Evolutionary conservation across 345 rosid species (phyloP), one percentile per base, ranked within the genome.

Genomic region (Carallia pectinifolia): DNA sequence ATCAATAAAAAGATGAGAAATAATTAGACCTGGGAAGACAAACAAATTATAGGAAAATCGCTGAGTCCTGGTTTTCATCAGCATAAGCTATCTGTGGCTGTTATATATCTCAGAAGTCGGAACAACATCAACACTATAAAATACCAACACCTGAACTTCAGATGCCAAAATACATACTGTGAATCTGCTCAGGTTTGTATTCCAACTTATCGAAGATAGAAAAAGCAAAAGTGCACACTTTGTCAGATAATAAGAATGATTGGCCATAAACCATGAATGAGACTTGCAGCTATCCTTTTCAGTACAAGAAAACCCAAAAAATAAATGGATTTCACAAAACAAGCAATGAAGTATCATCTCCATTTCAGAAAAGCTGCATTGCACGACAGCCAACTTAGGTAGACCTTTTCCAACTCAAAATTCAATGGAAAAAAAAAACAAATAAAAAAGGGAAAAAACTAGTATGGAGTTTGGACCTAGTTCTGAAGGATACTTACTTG

Each of bases 401-500:
- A 13, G 17, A 44, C 50, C 50, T 44, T 44, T 61, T 37, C 30
- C 4, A 61, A 27, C 29, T 40, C 9, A 27, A 2, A 40, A 23
- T 39, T 40, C 8, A 63, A 8, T 6, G 13, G 17, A 8, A 44
- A 44, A 12, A 44, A 23, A 23, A 23, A 23, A 23, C 23, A 23
- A 23, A 23, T 23, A 23, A 23, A 23, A 23, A 23, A 23, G 23
- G 23, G 23, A 23, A 23, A 23, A 23, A 23, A 23, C 23, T 44
- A 44, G 50, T 44, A 4, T 44, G 17, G 50, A 12, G 50, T 12
- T 44, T 44, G 50, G 16, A 44, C 50, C 10, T 44, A 12, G 16
- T 44, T 44, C 16, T 10, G 62, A 71, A 2, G 71, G 72, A 66
- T 31, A 60, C 80, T 83, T 81, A 90, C 88, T 81, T 91, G 74